A percentile compares a stretch with the other conserved stretches of the same genome.
Conservation (phyloP, 441 rosid genomes). For the Adansonia gregorii region DNA sequence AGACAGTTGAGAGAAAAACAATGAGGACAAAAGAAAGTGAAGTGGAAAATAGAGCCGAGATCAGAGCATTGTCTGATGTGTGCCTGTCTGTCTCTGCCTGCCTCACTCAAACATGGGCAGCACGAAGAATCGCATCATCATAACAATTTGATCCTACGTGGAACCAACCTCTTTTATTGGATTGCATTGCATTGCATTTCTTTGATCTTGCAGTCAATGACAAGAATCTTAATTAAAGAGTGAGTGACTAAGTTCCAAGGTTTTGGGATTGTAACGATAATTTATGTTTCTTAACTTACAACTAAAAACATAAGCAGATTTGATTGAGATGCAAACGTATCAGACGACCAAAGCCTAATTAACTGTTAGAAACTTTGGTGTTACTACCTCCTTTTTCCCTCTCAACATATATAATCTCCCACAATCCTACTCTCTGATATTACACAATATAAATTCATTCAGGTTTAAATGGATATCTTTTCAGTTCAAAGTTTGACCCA, state of each 20-base stretch:
- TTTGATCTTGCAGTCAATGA: too few relatives aligned
- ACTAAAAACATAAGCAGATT: slow-evolving; percentile 4
- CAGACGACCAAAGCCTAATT: background rate
- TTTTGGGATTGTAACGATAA: slow-evolving; percentile 35
- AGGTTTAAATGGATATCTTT: background rate
- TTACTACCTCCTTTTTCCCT: background rate
- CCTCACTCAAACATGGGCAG: slow-evolving; percentile 19
- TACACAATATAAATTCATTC: background rate
- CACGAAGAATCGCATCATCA: slow-evolving; percentile 5
- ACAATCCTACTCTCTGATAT: background rate
- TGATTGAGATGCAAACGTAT: background rate
- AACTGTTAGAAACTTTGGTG: background rate
- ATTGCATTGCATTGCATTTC: too few relatives aligned
- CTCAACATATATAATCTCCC: background rate
- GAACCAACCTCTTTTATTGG: too few relatives aligned
- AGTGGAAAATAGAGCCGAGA: background rate
- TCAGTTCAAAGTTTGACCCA: background rate
- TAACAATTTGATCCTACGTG: slow-evolving; percentile 18
- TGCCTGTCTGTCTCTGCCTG: too few relatives aligned
- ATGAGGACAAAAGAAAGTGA: background rate
- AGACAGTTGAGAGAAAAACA: background rate
- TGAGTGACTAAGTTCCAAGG: slow-evolving; percentile 25
- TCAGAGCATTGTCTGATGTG: slow-evolving; percentile 3
- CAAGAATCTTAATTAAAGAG: background rate
- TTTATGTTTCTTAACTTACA: background rate